Conservation (phyloP, 805 yeast species). For the Starmera dryadoides region DNA sequence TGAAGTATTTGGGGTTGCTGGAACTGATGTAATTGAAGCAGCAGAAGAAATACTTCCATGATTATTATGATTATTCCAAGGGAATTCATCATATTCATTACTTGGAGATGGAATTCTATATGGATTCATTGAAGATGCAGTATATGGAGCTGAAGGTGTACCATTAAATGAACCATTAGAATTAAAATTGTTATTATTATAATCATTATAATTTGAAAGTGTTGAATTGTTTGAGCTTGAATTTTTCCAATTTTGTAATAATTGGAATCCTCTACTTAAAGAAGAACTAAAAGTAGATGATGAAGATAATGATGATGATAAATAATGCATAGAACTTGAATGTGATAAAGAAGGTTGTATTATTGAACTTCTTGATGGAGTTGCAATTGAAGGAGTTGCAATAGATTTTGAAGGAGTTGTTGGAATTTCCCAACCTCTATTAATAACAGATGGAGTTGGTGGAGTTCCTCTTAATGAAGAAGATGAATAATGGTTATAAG, state of each 20-base stretch:
- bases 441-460: conserved; percentile 18
- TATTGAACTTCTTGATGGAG: conserved; percentile 22
- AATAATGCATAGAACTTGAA: conserved; percentile 27
- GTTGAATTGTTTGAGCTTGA: conserved; percentile 23
- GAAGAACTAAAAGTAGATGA: conserved; percentile 27
- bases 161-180: no score
- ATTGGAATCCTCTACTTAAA: conserved; percentile 18
- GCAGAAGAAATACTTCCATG: conserved; percentile 4
- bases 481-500: not conserved
- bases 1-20: conserved; percentile 1
- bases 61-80: conserved; percentile 21
- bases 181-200: no score
- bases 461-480: conserved; percentile 5
- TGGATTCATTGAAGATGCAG: conserved; percentile 2
- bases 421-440: conserved; percentile 35
- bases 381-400: conserved; percentile 23
- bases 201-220: conserved; percentile 6
- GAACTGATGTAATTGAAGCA: not conserved
- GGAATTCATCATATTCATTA: conserved; percentile 32
- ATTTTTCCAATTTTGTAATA: conserved; percentile 17
- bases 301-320: conserved; percentile 32
- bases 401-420: conserved; percentile 18
- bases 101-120: conserved; percentile 29
- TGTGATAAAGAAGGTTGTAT: conserved; percentile 28
- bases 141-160: conserved; percentile 10